These are phyloP conservation scores for Epithele typhae DNA, from an alignment of 768 basidiomycete species.

Conservation along the genomic window DNA sequence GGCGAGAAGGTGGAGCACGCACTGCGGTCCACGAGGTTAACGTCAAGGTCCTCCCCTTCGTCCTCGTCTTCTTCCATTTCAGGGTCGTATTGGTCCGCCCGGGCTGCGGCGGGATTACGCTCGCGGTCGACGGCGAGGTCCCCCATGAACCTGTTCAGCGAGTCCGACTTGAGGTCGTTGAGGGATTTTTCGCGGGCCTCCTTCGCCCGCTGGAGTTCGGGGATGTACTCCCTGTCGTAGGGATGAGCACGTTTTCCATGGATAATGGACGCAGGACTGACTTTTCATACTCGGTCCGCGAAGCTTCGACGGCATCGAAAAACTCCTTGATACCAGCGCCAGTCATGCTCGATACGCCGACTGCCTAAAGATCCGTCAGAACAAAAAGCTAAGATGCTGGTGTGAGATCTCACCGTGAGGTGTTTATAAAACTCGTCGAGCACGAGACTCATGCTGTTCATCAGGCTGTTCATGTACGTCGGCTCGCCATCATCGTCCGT, in stretches of 20 bases:
- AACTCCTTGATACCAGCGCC: conserved; percentile 93
- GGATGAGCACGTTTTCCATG: background rate
- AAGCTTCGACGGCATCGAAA: conserved; percentile 86
- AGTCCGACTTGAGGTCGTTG: conserved; percentile 67
- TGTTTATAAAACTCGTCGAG: conserved; percentile 98
- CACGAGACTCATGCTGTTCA: conserved; percentile 99
- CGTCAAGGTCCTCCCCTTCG: conserved; percentile 44
- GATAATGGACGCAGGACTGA: conserved; percentile 32
- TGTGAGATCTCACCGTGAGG: conserved; percentile 60
- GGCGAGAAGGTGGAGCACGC: conserved; percentile 32
- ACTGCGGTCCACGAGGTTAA: conserved; percentile 72
- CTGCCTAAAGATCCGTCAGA: conserved; percentile 51
- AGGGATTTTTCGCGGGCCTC: conserved; percentile 60
- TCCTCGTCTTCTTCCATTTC: conserved; percentile 50
- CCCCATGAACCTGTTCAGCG: conserved; percentile 70
- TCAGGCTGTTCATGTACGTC: conserved; percentile 96
- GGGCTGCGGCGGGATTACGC: conserved; percentile 52
- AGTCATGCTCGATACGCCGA: conserved; percentile 94
- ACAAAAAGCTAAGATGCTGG: background rate
- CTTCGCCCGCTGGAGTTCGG: conserved; percentile 76
- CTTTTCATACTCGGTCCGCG: conserved; percentile 85
- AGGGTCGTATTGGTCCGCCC: conserved; percentile 60
- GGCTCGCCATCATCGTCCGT: conserved; percentile 84
- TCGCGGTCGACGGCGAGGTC: conserved; percentile 75
- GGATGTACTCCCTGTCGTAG: conserved; percentile 75